Evolutionary conservation across 495 filamentous ascomycete species (phyloP).

Genomic region (Xylaria acuta): DNA sequence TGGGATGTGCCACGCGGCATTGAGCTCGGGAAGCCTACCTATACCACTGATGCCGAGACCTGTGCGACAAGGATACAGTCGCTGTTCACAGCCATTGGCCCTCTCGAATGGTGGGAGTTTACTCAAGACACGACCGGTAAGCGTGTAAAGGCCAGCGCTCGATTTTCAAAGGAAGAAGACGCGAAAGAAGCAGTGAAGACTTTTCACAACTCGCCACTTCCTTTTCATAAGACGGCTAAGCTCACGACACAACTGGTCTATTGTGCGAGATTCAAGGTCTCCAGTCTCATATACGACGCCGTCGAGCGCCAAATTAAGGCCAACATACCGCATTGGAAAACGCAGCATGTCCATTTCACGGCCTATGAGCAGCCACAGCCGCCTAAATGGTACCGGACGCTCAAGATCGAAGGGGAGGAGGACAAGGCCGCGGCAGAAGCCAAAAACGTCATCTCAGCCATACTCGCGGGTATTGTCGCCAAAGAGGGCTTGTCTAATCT

Average conservation of each 20-base stretch:
- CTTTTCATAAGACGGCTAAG: constrained; percentile 32
- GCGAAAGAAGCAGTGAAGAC: constrained; percentile 40
- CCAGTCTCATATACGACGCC: constrained; percentile 43
- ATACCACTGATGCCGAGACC: constrained; percentile 24
- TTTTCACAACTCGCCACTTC: constrained; percentile 33
- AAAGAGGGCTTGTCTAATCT: constrained; percentile 30
- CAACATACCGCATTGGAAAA: constrained; percentile 31
- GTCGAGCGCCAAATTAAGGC: constrained; percentile 40
- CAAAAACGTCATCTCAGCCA: constrained; percentile 43
- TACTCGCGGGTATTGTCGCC: constrained; percentile 33
- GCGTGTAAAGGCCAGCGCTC: constrained; percentile 42
- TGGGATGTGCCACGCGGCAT: constrained; percentile 7
- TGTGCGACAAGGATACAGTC: constrained; percentile 32
- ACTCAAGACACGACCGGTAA: constrained; percentile 26
- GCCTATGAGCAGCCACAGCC: constrained; percentile 34
- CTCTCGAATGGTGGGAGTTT: constrained; percentile 44
- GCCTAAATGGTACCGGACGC: constrained; percentile 30
- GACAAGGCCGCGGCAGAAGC: constrained; percentile 44
- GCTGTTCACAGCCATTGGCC: constrained; percentile 37
- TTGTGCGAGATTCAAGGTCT: constrained; percentile 46
- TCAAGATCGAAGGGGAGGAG: constrained; percentile 53
- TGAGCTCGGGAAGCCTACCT: constrained; percentile 36
- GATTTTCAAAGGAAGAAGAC: constrained; percentile 38
- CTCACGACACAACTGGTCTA: constrained; percentile 42
- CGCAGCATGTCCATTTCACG: constrained; percentile 37